A percentile compares a stretch with the other conserved stretches of the same genome.
phyloP scores from a whole-genome alignment of 257 asterid species.

The Solanum piurae region DNA sequence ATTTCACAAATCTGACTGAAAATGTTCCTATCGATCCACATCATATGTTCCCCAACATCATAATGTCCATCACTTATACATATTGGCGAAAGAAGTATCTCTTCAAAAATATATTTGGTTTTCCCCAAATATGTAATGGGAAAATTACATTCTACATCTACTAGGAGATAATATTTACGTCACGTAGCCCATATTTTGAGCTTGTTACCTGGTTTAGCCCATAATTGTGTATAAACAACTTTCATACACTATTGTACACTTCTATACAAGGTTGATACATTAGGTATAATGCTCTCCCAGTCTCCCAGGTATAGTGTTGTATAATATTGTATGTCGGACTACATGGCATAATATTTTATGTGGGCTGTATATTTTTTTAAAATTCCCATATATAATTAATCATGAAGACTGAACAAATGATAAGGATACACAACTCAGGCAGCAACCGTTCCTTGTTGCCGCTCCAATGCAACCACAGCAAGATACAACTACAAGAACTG shows the following conservation, averaged over 20 bases:
- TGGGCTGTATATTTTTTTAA: neutral
- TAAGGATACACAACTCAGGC: constrained; percentile 90
- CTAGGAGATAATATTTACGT: neutral
- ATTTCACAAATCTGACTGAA: neutral
- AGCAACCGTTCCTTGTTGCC: constrained; percentile 71
- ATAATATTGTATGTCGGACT: neutral
- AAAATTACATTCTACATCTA: neutral
- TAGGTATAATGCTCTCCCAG: neutral
- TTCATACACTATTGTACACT: neutral
- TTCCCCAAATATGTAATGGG: neutral
- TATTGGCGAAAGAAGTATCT: neutral
- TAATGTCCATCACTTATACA: neutral
- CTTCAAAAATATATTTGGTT: neutral
- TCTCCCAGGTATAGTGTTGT: neutral
- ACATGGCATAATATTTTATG: neutral
- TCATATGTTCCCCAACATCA: neutral
- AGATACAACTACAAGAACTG: constrained; percentile 51
- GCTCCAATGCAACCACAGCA: constrained; percentile 91
- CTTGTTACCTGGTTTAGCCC: neutral
- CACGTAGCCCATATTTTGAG: neutral
- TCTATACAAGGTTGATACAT: neutral
- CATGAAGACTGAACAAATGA: neutral
- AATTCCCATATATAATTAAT: neutral
- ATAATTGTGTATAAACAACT: neutral
- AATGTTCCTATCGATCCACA: neutral